Conservation (phyloP, 176 grass and related monocot species). For the Phragmites australis region DNA sequence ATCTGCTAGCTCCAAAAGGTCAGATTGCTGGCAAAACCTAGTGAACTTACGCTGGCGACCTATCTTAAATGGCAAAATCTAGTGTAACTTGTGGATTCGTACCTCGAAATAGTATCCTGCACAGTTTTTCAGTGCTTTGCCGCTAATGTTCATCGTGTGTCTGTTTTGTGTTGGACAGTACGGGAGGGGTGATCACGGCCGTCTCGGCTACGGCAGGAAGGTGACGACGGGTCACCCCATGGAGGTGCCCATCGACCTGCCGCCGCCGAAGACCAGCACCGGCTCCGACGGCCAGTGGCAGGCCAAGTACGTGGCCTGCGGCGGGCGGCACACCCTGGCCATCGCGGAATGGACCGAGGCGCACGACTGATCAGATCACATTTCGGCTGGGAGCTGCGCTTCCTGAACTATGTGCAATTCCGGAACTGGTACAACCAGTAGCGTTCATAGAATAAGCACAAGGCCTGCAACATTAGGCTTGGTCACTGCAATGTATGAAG, state of each 20-base stretch:
- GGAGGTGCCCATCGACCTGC: constrained; percentile 71
- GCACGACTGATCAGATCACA: not conserved
- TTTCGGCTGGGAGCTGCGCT: not conserved
- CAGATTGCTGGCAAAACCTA: too few relatives aligned
- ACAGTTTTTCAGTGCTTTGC: not conserved
- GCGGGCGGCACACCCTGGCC: constrained; percentile 91
- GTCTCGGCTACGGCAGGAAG: constrained; percentile 79
- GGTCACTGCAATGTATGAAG: not conserved
- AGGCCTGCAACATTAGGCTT: constrained; percentile 23
- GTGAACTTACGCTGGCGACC: too few relatives aligned
- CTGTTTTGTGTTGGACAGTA: constrained; percentile 52
- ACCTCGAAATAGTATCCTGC: too few relatives aligned
- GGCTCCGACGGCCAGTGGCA: constrained; percentile 55
- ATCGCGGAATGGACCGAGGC: constrained; percentile 69
- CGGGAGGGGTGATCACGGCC: constrained; percentile 95
- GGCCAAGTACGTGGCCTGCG: constrained; percentile 82
- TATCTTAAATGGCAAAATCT: too few relatives aligned
- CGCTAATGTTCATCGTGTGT: not conserved
- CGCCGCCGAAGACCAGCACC: constrained; percentile 42
- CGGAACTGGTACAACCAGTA: not conserved
- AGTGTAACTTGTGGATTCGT: too few relatives aligned
- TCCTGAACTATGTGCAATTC: not conserved
- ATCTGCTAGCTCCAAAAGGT: too few relatives aligned
- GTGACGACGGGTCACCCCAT: constrained; percentile 84
- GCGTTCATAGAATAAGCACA: constrained; percentile 24